Conservation (phyloP, 2,329 filamentous ascomycete species). For the Chrysoporthe austroafricana region DNA sequence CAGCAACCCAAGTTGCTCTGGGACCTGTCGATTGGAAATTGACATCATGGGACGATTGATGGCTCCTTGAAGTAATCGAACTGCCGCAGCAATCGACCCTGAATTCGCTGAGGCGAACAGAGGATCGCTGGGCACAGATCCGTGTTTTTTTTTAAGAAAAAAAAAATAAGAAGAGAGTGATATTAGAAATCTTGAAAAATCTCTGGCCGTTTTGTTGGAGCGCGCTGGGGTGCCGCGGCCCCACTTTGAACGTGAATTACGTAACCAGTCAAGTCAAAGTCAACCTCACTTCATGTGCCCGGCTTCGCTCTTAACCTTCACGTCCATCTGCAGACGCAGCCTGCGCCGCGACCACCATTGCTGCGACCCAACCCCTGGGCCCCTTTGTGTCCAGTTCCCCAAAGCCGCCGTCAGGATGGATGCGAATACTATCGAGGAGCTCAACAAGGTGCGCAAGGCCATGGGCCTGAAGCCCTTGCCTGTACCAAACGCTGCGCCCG, state of each 20-base stretch:
- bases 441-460: slow-evolving; percentile 86
- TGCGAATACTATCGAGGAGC: slow-evolving; percentile 83
- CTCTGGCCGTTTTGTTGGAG: slow-evolving; percentile 31
- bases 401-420: slow-evolving; percentile 49
- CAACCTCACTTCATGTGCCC: background rate
- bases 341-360: background rate
- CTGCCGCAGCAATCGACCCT: slow-evolving; percentile 81
- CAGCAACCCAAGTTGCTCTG: slow-evolving; percentile 64
- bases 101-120: slow-evolving; percentile 60
- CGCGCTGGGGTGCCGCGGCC: background rate
- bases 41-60: slow-evolving; percentile 72
- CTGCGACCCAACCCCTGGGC: background rate
- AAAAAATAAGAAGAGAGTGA: slow-evolving; percentile 40
- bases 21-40: slow-evolving; percentile 96
- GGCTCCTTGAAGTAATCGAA: slow-evolving; percentile 85
- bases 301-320: background rate
- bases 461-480: slow-evolving; percentile 90
- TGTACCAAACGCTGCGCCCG: slow-evolving; percentile 67
- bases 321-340: background rate
- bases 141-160: slow-evolving; percentile 53
- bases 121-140: slow-evolving; percentile 88
- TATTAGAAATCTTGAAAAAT: slow-evolving; percentile 40
- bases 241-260: background rate
- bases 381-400: background rate
- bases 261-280: background rate